A percentile compares a stretch with the other conserved stretches of the same genome.
phyloP scores from a whole-genome alignment of 345 rosid genomes.

The Populus deltoides region DNA sequence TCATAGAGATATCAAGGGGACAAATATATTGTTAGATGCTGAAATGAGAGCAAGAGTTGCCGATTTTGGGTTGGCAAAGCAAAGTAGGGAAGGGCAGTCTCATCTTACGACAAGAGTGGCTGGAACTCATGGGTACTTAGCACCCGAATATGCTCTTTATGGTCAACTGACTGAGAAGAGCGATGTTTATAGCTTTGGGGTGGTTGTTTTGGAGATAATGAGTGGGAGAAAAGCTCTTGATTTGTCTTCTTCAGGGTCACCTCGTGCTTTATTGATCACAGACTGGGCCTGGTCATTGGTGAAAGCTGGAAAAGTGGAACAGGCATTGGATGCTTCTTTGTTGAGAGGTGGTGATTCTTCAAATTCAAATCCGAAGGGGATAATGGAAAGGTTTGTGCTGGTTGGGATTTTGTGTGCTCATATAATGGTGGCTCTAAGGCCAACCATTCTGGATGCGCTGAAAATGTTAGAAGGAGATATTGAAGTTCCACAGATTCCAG shows the following conservation, averaged over 20 bases:
- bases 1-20: slow-evolving; percentile 85
- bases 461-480: slow-evolving; percentile 91
- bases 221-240: slow-evolving; percentile 87
- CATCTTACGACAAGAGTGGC: slow-evolving; percentile 97
- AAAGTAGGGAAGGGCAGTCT: slow-evolving; percentile 84
- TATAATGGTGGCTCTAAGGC: slow-evolving; percentile 90
- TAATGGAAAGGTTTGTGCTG: slow-evolving; percentile 79
- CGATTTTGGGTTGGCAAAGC: slow-evolving; percentile 84
- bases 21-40: slow-evolving; percentile 73
- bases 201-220: slow-evolving; percentile 83
- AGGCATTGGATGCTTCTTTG: slow-evolving; percentile 58
- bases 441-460: slow-evolving; percentile 76
- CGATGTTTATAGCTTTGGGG: slow-evolving; percentile 92
- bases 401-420: slow-evolving; percentile 89
- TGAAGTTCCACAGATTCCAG: slow-evolving; percentile 75
- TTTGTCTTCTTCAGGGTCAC: slow-evolving; percentile 53
- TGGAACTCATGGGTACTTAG: slow-evolving; percentile 90
- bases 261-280: slow-evolving; percentile 62
- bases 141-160: slow-evolving; percentile 93
- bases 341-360: slow-evolving; percentile 36
- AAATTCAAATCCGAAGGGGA: slow-evolving; percentile 56
- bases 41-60: slow-evolving; percentile 95
- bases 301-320: slow-evolving; percentile 62
- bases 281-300: slow-evolving; percentile 94
- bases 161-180: slow-evolving; percentile 89